A percentile compares a stretch with the other conserved stretches of the same genome.
Conservation (phyloP, 2,329 filamentous ascomycete species). For the Ascochyta clinopodiicola region DNA sequence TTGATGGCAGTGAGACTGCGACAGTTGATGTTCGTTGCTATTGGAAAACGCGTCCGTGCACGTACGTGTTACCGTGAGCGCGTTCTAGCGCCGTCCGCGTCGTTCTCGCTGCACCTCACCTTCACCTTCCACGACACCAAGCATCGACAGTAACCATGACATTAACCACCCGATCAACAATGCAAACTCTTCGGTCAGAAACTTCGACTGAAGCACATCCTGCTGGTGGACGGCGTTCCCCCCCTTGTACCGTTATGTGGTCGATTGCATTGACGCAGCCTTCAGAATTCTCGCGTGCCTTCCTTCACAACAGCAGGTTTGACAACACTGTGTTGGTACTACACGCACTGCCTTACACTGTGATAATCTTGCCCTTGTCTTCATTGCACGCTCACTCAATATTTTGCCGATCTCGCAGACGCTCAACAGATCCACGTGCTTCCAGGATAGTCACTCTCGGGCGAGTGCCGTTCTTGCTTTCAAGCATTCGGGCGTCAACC, state of each 20-base stretch:
- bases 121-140: neutral
- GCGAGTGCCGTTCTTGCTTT: neutral
- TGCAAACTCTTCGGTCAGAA: neutral
- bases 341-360: neutral
- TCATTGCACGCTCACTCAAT: neutral
- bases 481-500: neutral
- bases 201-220: neutral
- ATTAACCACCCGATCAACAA: neutral
- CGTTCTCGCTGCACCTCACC: neutral
- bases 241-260: neutral
- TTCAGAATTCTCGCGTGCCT: neutral
- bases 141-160: neutral
- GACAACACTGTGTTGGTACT: neutral
- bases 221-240: neutral
- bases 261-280: neutral
- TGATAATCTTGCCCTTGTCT: too few species aligned
- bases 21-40: constrained; percentile 5
- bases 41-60: neutral
- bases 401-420: neutral
- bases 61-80: constrained; percentile 1
- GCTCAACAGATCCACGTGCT: neutral
- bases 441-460: neutral
- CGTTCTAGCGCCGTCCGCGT: constrained; percentile 6
- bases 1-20: neutral
- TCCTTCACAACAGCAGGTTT: neutral